Evolutionary conservation across 805 yeast species (phyloP), one percentile per base, ranked within the genome.

Genomic region (Phaffomyces opuntiae): DNA sequence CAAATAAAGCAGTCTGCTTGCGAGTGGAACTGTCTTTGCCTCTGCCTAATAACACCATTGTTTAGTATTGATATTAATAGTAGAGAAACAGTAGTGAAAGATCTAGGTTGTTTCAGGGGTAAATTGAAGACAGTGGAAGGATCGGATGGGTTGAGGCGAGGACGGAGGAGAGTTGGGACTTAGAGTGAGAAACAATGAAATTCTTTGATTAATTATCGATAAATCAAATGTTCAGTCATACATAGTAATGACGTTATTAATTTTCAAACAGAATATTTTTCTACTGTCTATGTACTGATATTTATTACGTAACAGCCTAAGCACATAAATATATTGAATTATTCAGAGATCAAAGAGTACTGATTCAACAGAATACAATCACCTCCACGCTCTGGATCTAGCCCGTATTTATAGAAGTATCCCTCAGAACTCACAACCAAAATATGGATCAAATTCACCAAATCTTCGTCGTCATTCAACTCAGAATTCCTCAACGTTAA

Each of bases 341-440:
- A 24, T 56, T 60, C 38, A 8, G 40, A 27, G 7, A 53, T 48
- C 8, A 84, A 66, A 7, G 83, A 74, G 57, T 80, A 83, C 57
- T 87, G 96, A 49, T 81, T 78, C 45, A 86, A 67, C 49, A 88
- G 67, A 36, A 83, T 77, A 65, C 98, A 91, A 59, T 90, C 96
- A 2, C 99, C 99, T 1, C 98, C 98, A 44, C 90, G 67, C 49
- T 83, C 95, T 0, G 93, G 82, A 50, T 88, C 93, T 39, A 91
- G 67, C 2, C 83, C 83, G 62, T 87, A 91, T 42, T 84, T 86
- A 56, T 83, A 84, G 53, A 86, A 83, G 53, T 75, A 78, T 0
- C 98, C 98, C 46, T 81, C 86, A 0, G 83, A 75, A 1, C 96
- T 87, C 4, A 87, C 87, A 7, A 89, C 91, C 47, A 80, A 74